Percentiles rank a stretch among this genome's conserved stretches.
phyloP scores from a whole-genome alignment of 371 early-diverging fungal species.

The Choanephora cucurbitarum region DNA sequence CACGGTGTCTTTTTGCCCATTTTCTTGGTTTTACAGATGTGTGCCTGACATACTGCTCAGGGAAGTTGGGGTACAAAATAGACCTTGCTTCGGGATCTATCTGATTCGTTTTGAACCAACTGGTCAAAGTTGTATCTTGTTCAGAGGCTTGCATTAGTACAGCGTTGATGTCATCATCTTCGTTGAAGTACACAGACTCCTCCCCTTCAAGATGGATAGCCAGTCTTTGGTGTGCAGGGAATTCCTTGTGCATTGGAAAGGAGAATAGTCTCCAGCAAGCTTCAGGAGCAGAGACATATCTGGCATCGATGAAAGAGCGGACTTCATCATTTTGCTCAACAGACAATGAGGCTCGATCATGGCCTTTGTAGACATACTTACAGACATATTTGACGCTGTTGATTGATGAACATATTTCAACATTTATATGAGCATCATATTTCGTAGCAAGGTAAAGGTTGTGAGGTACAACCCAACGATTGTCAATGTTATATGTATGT shows the following conservation, averaged over 20 bases:
- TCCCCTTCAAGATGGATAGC: no score
- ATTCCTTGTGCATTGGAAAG: slow-evolving; percentile 18
- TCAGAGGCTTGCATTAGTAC: neutral
- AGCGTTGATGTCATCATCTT: neutral
- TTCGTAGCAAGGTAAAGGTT: slow-evolving; percentile 27
- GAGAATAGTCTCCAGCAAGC: slow-evolving; percentile 26
- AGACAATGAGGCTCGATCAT: slow-evolving; percentile 11
- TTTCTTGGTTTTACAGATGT: neutral
- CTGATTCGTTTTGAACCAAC: neutral
- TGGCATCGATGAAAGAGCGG: neutral
- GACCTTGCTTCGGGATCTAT: slow-evolving; percentile 9
- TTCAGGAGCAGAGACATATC: slow-evolving; percentile 33
- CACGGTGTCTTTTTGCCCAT: slow-evolving; percentile 7
- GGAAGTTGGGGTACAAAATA: slow-evolving; percentile 16
- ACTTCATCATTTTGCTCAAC: no score
- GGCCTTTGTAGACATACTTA: slow-evolving; percentile 39
- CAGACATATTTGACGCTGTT: slow-evolving; percentile 16
- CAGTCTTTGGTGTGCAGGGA: slow-evolving; percentile 6
- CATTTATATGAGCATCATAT: slow-evolving; percentile 41
- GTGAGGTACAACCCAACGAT: slow-evolving; percentile 28
- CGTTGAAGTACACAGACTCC: no score
- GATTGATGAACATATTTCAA: slow-evolving; percentile 30
- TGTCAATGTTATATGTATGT: slow-evolving; percentile 13
- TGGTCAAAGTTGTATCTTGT: neutral
- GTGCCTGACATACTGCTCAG: slow-evolving; percentile 14